These are phyloP conservation scores for Sclerotinia trifoliorum DNA, from an alignment of 2,329 filamentous ascomycete species.

Conservation along the genomic window DNA sequence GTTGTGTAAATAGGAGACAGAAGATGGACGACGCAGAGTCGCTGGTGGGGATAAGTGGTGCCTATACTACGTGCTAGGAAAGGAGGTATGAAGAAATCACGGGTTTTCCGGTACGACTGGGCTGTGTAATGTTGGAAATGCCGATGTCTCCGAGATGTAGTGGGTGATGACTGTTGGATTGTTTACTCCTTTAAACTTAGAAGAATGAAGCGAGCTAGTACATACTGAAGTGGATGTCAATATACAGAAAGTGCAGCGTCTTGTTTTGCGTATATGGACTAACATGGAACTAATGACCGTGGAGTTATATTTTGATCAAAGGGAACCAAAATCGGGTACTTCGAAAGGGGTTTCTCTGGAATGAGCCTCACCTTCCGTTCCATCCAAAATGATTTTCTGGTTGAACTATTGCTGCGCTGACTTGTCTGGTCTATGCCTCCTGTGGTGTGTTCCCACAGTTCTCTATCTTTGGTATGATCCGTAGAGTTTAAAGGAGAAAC, in stretches of 20 bases:
- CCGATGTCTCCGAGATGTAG: background rate
- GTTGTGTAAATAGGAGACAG: background rate
- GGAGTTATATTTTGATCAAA: background rate
- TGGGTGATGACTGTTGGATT: background rate
- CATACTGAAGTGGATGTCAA: background rate
- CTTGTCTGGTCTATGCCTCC: background rate
- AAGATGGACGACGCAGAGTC: background rate
- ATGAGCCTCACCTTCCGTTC: background rate
- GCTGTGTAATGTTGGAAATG: slow-evolving; percentile 7
- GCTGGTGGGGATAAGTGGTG: background rate
- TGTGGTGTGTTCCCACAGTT: too few species aligned
- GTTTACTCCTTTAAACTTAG: background rate
- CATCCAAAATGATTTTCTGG: background rate
- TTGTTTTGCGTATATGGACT: background rate
- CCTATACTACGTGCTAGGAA: background rate
- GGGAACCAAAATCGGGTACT: background rate
- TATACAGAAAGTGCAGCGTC: background rate
- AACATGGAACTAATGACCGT: background rate
- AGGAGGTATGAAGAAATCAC: background rate
- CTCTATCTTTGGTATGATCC: background rate
- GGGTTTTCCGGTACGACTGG: slow-evolving; percentile 1
- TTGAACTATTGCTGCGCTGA: background rate
- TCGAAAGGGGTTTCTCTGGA: slow-evolving; percentile 1
- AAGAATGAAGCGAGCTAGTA: background rate
- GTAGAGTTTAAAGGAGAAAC: background rate